A percentile compares a stretch with the other conserved stretches of the same genome.
Evolutionary conservation across 768 basidiomycete genomes (phyloP).

Genomic region (Hebeloma cylindrosporum): DNA sequence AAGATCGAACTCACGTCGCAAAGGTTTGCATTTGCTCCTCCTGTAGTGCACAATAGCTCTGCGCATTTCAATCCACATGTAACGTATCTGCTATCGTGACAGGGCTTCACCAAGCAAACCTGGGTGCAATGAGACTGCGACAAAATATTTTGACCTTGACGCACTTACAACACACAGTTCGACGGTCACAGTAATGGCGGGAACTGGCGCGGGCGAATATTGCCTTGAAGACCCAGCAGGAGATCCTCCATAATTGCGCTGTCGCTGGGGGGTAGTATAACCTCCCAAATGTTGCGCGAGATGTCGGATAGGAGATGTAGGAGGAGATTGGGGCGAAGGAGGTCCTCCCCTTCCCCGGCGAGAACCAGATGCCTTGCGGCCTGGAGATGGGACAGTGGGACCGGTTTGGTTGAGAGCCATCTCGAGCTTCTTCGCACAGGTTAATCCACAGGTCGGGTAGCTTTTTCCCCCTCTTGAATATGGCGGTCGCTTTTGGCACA

Average conservation of each 20-base stretch:
- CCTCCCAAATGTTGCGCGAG: slow-evolving; percentile 12
- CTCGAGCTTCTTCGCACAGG: slow-evolving; percentile 14
- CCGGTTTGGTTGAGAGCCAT: background rate
- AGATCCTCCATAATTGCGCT: too few relatives aligned
- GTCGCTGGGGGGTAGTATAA: slow-evolving; percentile 6
- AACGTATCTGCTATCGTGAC: slow-evolving; percentile 18
- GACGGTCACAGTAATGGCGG: too few relatives aligned
- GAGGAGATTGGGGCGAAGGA: background rate
- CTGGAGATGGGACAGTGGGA: background rate
- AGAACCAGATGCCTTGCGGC: too few relatives aligned
- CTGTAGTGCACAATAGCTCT: slow-evolving; percentile 21
- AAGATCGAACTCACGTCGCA: slow-evolving; percentile 22
- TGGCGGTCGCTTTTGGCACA: slow-evolving; percentile 9
- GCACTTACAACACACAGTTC: slow-evolving; percentile 18
- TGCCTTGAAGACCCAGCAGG: background rate
- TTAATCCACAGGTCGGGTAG: slow-evolving; percentile 25
- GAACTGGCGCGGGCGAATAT: background rate
- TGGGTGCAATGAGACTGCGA: slow-evolving; percentile 4
- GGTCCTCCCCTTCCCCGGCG: too few relatives aligned
- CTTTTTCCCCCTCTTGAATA: slow-evolving; percentile 16
- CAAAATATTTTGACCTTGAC: background rate
- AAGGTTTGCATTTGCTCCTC: slow-evolving; percentile 21
- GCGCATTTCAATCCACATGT: slow-evolving; percentile 28
- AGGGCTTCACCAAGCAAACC: slow-evolving; percentile 21
- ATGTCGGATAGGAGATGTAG: slow-evolving; percentile 7